Percentiles rank a stretch among this genome's conserved stretches.
phyloP scores from a whole-genome alignment of 179 eudicot genomes.

The Beta macrorhiza region DNA sequence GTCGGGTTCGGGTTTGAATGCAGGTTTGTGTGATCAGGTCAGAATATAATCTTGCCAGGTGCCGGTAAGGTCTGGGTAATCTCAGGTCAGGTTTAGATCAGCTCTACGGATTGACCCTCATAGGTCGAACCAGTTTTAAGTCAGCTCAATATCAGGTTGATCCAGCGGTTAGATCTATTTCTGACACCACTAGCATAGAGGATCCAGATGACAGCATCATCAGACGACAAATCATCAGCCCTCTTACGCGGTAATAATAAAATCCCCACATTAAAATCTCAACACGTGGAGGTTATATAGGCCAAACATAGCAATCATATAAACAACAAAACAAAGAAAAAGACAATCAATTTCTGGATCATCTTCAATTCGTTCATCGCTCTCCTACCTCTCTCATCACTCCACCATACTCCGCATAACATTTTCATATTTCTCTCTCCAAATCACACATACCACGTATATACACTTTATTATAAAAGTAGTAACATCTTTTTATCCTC shows the following conservation, averaged over 20 bases:
- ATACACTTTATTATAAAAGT: not conserved
- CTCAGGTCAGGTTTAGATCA: no score
- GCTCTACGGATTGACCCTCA: no score
- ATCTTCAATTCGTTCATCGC: not conserved
- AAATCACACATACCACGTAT: not conserved
- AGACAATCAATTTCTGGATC: conserved; percentile 2
- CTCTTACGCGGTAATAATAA: not conserved
- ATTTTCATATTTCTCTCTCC: not conserved
- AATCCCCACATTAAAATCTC: not conserved
- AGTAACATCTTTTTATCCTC: not conserved
- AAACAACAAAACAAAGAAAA: conserved; percentile 19
- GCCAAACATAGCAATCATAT: conserved; percentile 9
- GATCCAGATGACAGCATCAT: not conserved
- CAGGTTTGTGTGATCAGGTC: no score
- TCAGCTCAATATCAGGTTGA: no score
- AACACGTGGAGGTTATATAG: conserved; percentile 18
- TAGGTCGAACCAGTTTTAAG: no score
- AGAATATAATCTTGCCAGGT: no score
- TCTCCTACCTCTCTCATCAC: not conserved
- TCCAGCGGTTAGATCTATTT: no score
- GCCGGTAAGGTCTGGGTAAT: no score
- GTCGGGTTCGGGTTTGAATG: no score
- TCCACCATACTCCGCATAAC: no score
- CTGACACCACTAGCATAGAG: no score
- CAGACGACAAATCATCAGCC: not conserved